A percentile compares a stretch with the other conserved stretches of the same genome.
Conservation (phyloP, 768 basidiomycete genomes). For the Rickenella mellea region DNA sequence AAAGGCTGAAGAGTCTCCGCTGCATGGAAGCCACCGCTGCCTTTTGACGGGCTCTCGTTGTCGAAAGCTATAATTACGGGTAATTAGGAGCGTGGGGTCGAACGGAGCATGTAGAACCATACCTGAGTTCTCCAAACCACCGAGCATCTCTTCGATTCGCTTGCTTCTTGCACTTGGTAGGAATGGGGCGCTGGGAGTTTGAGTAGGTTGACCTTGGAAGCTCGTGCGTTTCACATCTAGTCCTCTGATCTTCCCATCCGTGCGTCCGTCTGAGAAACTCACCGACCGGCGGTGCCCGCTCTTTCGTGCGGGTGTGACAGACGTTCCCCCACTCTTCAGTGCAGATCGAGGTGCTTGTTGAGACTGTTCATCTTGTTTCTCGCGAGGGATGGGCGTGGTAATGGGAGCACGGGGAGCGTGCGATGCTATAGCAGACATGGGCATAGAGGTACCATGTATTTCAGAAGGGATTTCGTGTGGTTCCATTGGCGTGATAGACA, state of each 20-base stretch:
- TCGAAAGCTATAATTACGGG: constrained; percentile 18
- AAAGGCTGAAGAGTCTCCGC: constrained; percentile 39
- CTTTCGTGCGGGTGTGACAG: constrained; percentile 44
- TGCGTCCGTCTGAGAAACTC: constrained; percentile 93
- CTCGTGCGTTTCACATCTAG: constrained; percentile 22
- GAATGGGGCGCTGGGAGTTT: constrained; percentile 16
- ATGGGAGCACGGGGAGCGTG: not conserved
- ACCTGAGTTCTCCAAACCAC: constrained; percentile 65
- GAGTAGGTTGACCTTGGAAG: constrained; percentile 8
- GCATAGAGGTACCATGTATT: not conserved
- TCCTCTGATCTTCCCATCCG: constrained; percentile 79
- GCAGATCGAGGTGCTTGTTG: constrained; percentile 26
- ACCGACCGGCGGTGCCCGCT: constrained; percentile 69
- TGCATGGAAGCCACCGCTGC: constrained; percentile 31
- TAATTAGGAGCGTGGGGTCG: constrained; percentile 3
- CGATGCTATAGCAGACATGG: not conserved
- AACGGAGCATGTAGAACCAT: constrained; percentile 15
- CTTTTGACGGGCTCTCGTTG: constrained; percentile 49
- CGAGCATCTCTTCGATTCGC: constrained; percentile 74
- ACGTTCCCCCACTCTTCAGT: constrained; percentile 33
- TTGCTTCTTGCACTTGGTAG: constrained; percentile 63
- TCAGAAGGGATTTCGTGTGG: not conserved
- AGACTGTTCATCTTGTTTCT: constrained; percentile 9
- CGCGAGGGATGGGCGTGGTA: constrained; percentile 2
- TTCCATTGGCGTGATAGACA: too few species aligned